Evolutionary conservation across 768 basidiomycete species (phyloP).

Genomic region (Leccinum barrowsii): DNA sequence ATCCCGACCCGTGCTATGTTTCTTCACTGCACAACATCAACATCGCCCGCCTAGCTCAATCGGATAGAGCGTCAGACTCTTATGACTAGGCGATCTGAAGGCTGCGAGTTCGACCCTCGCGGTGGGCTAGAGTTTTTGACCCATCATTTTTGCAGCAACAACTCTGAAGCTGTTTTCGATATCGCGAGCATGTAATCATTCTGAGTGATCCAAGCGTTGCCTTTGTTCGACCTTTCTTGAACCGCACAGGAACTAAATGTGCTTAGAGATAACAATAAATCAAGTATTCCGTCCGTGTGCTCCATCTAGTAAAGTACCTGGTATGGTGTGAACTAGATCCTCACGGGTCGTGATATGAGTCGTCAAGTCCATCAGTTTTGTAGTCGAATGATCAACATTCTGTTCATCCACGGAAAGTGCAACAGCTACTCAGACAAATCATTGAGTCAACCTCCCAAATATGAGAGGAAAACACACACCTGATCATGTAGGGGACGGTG

Average conservation of each 20-base stretch:
- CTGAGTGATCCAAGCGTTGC: too few relatives aligned
- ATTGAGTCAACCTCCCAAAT: neutral
- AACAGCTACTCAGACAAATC: constrained; percentile 51
- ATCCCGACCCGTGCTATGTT: neutral
- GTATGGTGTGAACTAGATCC: constrained; percentile 4
- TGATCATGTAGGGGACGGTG: constrained; percentile 72
- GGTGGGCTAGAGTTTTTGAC: constrained; percentile 43
- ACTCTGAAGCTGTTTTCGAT: too few relatives aligned
- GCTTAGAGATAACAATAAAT: constrained; percentile 22
- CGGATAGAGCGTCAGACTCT: constrained; percentile 68
- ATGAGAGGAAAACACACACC: constrained; percentile 41
- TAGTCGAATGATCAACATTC: constrained; percentile 28
- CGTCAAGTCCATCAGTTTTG: constrained; percentile 15
- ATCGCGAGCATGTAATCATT: neutral
- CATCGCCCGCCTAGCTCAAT: constrained; percentile 60
- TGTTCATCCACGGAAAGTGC: constrained; percentile 68
- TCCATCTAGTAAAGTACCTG: constrained; percentile 5
- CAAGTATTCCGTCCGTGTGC: constrained; percentile 16
- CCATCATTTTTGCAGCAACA: neutral
- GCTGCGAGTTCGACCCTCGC: constrained; percentile 65
- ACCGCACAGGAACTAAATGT: neutral
- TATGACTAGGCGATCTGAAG: constrained; percentile 51
- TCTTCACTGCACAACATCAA: rapidly evolving
- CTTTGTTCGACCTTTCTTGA: neutral
- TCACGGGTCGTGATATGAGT: constrained; percentile 8